Percentiles rank a stretch among this genome's conserved stretches.
phyloP scores from a whole-genome alignment of 345 rosid genomes.

The Cardiospermum halicacabum region DNA sequence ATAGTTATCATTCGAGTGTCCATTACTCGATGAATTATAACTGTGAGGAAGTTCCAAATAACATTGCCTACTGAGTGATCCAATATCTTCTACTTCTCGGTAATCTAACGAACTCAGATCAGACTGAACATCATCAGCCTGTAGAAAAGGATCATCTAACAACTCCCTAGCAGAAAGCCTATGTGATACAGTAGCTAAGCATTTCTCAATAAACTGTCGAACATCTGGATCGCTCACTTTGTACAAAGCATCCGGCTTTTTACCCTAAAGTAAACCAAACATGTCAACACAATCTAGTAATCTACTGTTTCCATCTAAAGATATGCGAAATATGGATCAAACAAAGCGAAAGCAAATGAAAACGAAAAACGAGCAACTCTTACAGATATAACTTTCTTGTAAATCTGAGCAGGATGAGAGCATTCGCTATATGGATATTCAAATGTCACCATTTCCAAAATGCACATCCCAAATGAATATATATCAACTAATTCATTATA shows the following conservation, averaged over 20 bases:
- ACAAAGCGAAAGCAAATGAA: conserved; percentile 1
- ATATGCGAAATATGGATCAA: background rate
- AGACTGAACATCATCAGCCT: conserved; percentile 47
- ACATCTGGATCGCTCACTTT: conserved; percentile 82
- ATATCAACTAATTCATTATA: conserved; percentile 96
- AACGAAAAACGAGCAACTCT: too few species aligned
- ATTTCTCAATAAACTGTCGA: conserved; percentile 73
- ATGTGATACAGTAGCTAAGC: conserved; percentile 72
- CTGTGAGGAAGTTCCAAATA: conserved; percentile 31
- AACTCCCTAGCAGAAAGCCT: conserved; percentile 89
- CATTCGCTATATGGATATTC: conserved; percentile 98
- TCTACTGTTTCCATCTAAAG: conserved; percentile 2
- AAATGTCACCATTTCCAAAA: conserved; percentile 94
- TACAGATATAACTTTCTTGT: conserved; percentile 97
- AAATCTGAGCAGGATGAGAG: conserved; percentile 92
- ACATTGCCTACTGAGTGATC: conserved; percentile 54
- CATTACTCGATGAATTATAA: conserved; percentile 33
- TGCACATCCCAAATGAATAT: conserved; percentile 97
- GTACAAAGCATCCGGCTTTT: conserved; percentile 82
- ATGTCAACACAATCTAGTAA: conserved; percentile 16
- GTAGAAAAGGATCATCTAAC: conserved; percentile 77
- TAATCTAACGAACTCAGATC: conserved; percentile 45
- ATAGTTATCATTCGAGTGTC: conserved; percentile 36
- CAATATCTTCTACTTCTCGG: conserved; percentile 36
- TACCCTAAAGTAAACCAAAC: conserved; percentile 53